These are phyloP conservation scores for Phytopythium mirpurense DNA, from an alignment of 352 stramenopile species.

Conservation along the genomic window DNA sequence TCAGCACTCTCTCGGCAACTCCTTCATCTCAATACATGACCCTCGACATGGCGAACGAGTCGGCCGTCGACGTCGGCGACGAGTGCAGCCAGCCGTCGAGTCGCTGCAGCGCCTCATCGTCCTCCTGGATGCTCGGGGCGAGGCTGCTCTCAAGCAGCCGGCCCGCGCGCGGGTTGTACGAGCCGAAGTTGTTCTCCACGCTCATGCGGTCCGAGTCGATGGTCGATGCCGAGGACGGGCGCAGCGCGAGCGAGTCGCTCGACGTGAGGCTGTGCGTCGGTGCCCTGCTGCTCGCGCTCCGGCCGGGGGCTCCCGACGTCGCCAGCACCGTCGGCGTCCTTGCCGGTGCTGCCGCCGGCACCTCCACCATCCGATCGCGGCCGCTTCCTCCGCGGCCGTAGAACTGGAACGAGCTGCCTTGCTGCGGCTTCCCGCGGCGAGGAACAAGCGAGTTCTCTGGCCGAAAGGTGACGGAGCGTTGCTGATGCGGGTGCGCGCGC, in stretches of 20 bases:
- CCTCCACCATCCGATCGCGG: neutral
- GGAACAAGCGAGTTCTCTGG: slow-evolving; percentile 8
- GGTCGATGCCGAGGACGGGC: slow-evolving; percentile 31
- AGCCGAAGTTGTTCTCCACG: slow-evolving; percentile 71
- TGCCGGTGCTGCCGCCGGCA: slow-evolving; percentile 6
- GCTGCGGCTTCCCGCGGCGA: slow-evolving; percentile 13
- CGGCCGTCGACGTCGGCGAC: slow-evolving; percentile 56
- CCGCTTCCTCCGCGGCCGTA: slow-evolving; percentile 42
- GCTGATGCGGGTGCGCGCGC: neutral
- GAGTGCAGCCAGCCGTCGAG: slow-evolving; percentile 62
- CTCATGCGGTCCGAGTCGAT: slow-evolving; percentile 62
- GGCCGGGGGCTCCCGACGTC: slow-evolving; percentile 17
- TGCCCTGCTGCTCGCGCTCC: slow-evolving; percentile 22
- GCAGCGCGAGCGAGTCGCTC: slow-evolving; percentile 53
- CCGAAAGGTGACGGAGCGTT: slow-evolving; percentile 8
- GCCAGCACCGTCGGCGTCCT: slow-evolving; percentile 5
- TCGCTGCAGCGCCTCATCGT: slow-evolving; percentile 55
- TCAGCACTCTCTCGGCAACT: no score
- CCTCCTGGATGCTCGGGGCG: slow-evolving; percentile 58
- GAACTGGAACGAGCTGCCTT: slow-evolving; percentile 59
- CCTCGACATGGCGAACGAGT: slow-evolving; percentile 37
- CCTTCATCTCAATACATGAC: slow-evolving; percentile 16
- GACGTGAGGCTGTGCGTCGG: slow-evolving; percentile 3
- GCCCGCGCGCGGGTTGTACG: slow-evolving; percentile 43
- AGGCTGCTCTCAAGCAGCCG: slow-evolving; percentile 40